Evolutionary conservation across 345 rosid genomes (phyloP).

Genomic region (Excoecaria cochinchinensis): DNA sequence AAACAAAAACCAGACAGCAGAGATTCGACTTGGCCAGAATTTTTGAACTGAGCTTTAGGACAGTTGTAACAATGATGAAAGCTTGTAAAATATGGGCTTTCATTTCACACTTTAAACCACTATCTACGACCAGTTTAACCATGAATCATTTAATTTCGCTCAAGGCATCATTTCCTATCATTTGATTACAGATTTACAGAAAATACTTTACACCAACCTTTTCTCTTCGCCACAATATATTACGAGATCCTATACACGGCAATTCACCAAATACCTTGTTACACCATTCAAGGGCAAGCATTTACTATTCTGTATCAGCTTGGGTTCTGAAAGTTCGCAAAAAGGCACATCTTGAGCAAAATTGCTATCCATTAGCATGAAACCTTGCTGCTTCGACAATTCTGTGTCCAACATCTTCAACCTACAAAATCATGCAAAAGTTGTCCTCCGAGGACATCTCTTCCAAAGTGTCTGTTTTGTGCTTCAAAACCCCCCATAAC

Average conservation of each 20-base stretch:
- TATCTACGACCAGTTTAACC: not conserved
- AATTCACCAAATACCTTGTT: slow-evolving; percentile 18
- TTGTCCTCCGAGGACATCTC: slow-evolving; percentile 79
- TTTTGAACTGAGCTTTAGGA: not conserved
- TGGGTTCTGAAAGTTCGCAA: slow-evolving; percentile 3
- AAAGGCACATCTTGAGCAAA: slow-evolving; percentile 6
- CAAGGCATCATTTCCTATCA: slow-evolving; percentile 5
- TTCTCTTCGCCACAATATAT: slow-evolving; percentile 7
- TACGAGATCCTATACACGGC: slow-evolving; percentile 19
- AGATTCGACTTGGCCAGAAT: not conserved
- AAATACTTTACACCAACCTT: slow-evolving; percentile 29
- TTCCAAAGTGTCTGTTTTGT: slow-evolving; percentile 44
- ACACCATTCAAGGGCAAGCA: slow-evolving; percentile 4
- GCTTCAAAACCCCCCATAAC: slow-evolving; percentile 1
- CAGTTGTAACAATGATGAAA: not conserved
- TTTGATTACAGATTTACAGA: slow-evolving; percentile 28
- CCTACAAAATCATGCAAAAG: slow-evolving; percentile 92
- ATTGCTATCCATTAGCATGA: slow-evolving; percentile 4
- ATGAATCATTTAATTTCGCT: not conserved
- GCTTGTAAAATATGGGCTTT: not conserved
- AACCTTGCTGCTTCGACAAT: slow-evolving; percentile 6
- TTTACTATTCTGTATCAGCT: slow-evolving; percentile 7
- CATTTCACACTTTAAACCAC: not conserved
- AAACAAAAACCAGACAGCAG: not conserved
- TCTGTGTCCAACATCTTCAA: slow-evolving; percentile 26